Evolutionary conservation across 345 rosid genomes (phyloP).

Genomic region (Syzygium grande): DNA sequence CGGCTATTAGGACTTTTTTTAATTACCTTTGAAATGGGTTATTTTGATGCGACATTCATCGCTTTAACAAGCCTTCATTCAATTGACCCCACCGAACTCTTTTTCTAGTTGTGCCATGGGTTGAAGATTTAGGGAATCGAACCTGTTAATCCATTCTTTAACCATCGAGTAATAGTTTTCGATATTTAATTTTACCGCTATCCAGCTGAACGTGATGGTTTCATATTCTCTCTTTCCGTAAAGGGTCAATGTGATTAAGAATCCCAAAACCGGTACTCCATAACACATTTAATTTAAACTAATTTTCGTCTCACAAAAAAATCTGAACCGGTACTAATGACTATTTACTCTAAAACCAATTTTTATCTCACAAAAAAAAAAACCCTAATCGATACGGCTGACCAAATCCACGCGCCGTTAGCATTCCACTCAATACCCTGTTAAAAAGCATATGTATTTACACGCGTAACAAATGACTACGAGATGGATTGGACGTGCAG

Average conservation of each 20-base stretch:
- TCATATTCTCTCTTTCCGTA: background rate
- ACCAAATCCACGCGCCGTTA: background rate
- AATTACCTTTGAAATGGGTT: background rate
- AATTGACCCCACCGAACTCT: background rate
- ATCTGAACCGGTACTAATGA: background rate
- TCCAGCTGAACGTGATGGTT: background rate
- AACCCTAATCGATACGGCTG: fast-evolving
- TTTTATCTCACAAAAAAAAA: background rate
- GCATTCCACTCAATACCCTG: background rate
- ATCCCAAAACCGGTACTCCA: background rate
- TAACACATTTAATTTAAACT: background rate
- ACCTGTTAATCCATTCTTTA: background rate
- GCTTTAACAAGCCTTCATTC: background rate
- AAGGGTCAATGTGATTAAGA: background rate
- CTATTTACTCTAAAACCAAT: background rate
- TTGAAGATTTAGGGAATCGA: background rate
- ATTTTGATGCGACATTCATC: fast-evolving
- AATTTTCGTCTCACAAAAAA: background rate
- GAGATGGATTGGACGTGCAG: background rate
- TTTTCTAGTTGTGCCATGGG: background rate
- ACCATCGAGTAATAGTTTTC: no score
- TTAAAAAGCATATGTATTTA: background rate
- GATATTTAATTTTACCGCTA: background rate
- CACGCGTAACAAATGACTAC: background rate
- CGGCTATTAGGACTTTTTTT: background rate